Evolutionary conservation across 768 basidiomycete genomes (phyloP).

Genomic region (Antrodiella citrinella): DNA sequence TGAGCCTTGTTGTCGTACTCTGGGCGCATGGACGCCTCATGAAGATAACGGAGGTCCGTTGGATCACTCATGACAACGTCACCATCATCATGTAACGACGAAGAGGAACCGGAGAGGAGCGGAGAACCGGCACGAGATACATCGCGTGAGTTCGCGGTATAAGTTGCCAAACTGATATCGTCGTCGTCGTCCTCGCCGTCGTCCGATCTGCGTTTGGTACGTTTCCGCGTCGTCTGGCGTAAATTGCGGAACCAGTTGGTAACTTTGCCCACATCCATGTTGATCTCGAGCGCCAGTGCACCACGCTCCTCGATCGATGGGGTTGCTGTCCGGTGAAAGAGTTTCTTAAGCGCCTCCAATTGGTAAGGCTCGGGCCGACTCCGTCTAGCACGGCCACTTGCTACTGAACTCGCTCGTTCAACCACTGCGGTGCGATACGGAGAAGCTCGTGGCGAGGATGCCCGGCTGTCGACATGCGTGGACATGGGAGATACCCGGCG

Average conservation of each 20-base stretch:
- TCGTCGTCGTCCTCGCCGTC: slow-evolving; percentile 36
- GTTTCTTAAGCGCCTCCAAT: slow-evolving; percentile 63
- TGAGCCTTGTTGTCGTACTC: slow-evolving; percentile 13
- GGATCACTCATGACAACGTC: slow-evolving; percentile 10
- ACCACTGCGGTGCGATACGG: slow-evolving; percentile 16
- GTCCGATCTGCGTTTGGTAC: slow-evolving; percentile 43
- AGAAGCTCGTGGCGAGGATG: slow-evolving; percentile 20
- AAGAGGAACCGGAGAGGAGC: slow-evolving; percentile 4
- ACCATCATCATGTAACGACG: slow-evolving; percentile 1
- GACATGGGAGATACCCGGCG: slow-evolving; percentile 26
- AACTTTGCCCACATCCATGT: slow-evolving; percentile 82
- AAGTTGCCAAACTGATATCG: slow-evolving; percentile 15
- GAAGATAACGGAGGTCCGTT: slow-evolving; percentile 6
- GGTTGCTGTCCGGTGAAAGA: slow-evolving; percentile 59
- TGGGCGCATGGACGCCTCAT: slow-evolving; percentile 6
- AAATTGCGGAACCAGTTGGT: slow-evolving; percentile 88
- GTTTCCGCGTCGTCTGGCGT: slow-evolving; percentile 72
- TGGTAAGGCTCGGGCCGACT: slow-evolving; percentile 76
- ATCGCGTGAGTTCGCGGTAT: slow-evolving; percentile 13
- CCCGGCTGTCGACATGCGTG: slow-evolving; percentile 11
- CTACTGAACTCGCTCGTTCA: slow-evolving; percentile 5
- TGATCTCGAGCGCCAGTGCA: slow-evolving; percentile 65
- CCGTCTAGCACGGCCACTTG: slow-evolving; percentile 47
- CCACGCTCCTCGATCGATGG: slow-evolving; percentile 77
- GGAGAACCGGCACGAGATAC: slow-evolving; percentile 18